phyloP scores from a whole-genome alignment of 2,329 filamentous ascomycete species.

The Colletotrichum destructivum region DNA sequence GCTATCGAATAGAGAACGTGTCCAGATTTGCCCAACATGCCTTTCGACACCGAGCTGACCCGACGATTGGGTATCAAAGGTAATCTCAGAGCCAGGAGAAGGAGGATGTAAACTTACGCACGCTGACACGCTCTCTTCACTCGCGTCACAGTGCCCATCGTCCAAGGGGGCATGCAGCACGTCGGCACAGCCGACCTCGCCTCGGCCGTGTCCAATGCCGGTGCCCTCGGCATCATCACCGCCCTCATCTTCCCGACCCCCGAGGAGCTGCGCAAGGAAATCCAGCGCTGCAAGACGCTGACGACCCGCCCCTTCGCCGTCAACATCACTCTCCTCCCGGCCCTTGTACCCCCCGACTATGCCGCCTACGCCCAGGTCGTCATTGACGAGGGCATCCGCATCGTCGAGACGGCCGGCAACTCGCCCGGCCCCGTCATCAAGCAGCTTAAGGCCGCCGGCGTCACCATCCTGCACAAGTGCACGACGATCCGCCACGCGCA shows the following conservation, averaged over 20 bases:
- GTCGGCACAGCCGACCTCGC: constrained; percentile 86
- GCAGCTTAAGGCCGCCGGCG: constrained; percentile 85
- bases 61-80: constrained; percentile 70
- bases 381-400: constrained; percentile 91
- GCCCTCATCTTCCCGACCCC: constrained; percentile 94
- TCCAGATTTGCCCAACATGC: constrained; percentile 59
- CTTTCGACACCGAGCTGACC: constrained; percentile 71
- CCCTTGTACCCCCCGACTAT: constrained; percentile 93
- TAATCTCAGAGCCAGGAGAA: constrained; percentile 45
- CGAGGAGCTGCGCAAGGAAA: constrained; percentile 93
- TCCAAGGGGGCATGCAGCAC: constrained; percentile 92
- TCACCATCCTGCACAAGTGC: constrained; percentile 94
- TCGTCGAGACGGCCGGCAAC: constrained; percentile 96
- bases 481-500: constrained; percentile 95
- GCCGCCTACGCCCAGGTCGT: constrained; percentile 90
- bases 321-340: constrained; percentile 93
- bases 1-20: constrained; percentile 22
- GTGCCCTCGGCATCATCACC: constrained; percentile 86
- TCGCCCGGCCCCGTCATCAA: constrained; percentile 89
- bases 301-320: constrained; percentile 88
- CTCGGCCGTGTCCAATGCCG: constrained; percentile 84
- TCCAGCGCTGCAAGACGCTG: constrained; percentile 86
- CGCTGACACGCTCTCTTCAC: constrained; percentile 27
- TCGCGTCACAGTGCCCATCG: constrained; percentile 75
- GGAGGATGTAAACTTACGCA: neutral